Base-by-base conservation (phyloP, 2,329 filamentous ascomycete species). In the Phyllosticta citriasiana region DNA sequence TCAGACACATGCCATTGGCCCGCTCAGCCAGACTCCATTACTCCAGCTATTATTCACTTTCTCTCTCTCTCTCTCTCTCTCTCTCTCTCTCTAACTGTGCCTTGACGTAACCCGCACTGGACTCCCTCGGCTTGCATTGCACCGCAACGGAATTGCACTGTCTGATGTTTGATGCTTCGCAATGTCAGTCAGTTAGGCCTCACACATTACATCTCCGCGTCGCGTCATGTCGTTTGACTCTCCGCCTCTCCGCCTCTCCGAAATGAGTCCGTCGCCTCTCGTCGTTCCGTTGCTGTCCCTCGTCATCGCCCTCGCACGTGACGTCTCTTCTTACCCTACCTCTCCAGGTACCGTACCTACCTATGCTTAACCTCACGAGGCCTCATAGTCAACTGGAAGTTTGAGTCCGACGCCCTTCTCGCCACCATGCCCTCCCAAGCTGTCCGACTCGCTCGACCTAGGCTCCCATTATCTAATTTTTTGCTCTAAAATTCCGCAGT, bases 401-500 rank as follows among this genome's bases (percentile, higher is more conserved):
- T 22, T 22, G 19, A 22, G 19, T 10, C 53, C n/a, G 19, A 27
- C 51, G 30, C 52, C 25, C 40, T 47, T n/a, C 40, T 47, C 40
- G 40, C 40, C 40, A 14, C 14, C 40, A n/a, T 6, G 16, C 16
- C 33, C 33, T 40, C 33, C 10, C 33, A 4, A 40, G 40, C 14
- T 3, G 52, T 59, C 57, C 57, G 14, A 54, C 57, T 60, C 51
- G 52, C 57, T n/a, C 57, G 52, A 50, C 55, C 58, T 40, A 25
- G 10, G 24, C 58, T 40, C 58, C 58, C 40, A 60, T 60, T 60
- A 60, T 55, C 58, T 60, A 60, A 60, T 47, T 47, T n/a, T 47
- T 47, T 47, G 40, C 40, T 60, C 58, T 53, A 30, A 33, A 60
- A 56, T 51, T 55, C 58, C 58, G 58, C 58, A 26, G 22, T 27